Evolutionary conservation across 805 yeast species (phyloP).

Genomic region (Metschnikowia santaceciliae): DNA sequence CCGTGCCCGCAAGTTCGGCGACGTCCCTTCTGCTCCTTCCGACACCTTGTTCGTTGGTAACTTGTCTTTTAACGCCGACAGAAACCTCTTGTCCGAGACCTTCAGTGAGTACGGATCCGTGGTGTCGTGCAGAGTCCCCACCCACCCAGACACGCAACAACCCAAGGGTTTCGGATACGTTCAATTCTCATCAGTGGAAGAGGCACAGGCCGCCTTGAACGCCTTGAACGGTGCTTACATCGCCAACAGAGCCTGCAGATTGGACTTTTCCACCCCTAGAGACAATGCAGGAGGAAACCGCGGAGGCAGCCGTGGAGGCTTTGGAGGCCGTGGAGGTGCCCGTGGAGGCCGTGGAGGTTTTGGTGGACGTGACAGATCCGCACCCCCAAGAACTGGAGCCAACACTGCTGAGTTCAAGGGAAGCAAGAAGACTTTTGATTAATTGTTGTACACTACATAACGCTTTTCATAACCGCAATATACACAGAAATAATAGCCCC

Average conservation of each 20-base stretch:
- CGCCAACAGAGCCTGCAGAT: conserved; percentile 89
- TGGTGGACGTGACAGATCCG: conserved; percentile 40
- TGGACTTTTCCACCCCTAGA: conserved; percentile 92
- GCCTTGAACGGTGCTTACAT: conserved; percentile 85
- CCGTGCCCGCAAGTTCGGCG: conserved; percentile 90
- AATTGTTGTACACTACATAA: conserved; percentile 10
- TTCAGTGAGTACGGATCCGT: conserved; percentile 81
- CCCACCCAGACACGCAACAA: conserved; percentile 98
- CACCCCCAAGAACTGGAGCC: conserved; percentile 67
- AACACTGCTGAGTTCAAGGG: conserved; percentile 74
- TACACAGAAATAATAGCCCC: neutral
- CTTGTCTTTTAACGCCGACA: conserved; percentile 84
- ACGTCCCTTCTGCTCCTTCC: conserved; percentile 84
- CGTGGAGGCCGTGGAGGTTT: conserved; percentile 21
- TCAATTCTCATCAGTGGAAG: conserved; percentile 81
- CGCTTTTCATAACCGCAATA: neutral
- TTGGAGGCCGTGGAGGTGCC: conserved; percentile 13
- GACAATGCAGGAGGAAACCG: conserved; percentile 33
- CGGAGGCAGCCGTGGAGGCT: conserved; percentile 18
- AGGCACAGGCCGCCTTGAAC: conserved; percentile 84
- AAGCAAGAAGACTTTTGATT: conserved; percentile 56
- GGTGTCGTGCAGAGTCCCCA: conserved; percentile 89
- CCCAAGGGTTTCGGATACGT: conserved; percentile 99
- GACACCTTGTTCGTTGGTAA: conserved; percentile 96
- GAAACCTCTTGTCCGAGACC: conserved; percentile 68